Conservation (phyloP, 257 asterid species). For the Nyctanthes arbortristis region DNA sequence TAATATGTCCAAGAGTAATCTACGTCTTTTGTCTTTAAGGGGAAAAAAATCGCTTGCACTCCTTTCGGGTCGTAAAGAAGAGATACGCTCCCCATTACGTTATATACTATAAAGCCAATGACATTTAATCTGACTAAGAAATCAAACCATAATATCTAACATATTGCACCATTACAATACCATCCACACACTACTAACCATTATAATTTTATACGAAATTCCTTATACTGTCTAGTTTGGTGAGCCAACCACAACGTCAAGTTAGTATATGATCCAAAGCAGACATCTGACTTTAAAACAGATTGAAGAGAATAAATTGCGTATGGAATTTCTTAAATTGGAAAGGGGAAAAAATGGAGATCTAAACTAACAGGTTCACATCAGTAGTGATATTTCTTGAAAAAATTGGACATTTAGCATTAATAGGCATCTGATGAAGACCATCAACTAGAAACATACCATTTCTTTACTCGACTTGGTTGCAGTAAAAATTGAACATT, state of each 20-base stretch:
- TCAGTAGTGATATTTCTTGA: background rate
- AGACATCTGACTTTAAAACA: background rate
- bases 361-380: background rate
- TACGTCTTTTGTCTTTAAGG: too few relatives aligned
- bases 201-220: too few relatives aligned
- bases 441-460: slow-evolving; percentile 40
- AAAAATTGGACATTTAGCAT: slow-evolving; percentile 9
- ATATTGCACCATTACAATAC: too few relatives aligned
- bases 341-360: background rate
- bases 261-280: background rate
- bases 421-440: slow-evolving; percentile 14
- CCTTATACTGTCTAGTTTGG: background rate
- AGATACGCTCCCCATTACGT: too few relatives aligned
- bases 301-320: background rate
- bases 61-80: too few relatives aligned
- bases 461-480: slow-evolving; percentile 47
- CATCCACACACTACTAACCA: too few relatives aligned
- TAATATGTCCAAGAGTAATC: too few relatives aligned
- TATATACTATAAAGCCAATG: too few relatives aligned
- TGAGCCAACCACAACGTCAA: background rate
- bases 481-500: slow-evolving; percentile 20
- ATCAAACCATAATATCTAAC: too few relatives aligned
- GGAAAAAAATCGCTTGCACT: too few relatives aligned
- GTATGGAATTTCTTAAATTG: background rate
- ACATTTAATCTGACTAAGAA: too few relatives aligned